Evolutionary conservation across 148 eudicot genomes (phyloP).

Genomic region (Cornus kousa): DNA sequence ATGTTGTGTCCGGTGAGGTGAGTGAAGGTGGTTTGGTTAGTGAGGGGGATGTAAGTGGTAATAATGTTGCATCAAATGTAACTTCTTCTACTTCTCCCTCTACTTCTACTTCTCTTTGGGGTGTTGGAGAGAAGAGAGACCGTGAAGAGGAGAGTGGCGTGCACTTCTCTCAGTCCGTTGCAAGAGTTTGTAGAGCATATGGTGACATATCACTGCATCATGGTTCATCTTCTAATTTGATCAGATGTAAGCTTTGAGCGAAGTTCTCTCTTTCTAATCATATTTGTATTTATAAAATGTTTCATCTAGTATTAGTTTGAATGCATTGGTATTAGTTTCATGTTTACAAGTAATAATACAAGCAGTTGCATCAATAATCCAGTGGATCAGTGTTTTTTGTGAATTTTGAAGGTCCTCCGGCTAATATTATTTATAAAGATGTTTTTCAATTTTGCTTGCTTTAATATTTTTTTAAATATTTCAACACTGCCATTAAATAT

Average conservation of each 20-base stretch:
- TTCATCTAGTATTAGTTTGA: no score
- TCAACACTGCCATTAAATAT: no score
- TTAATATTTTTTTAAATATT: no score
- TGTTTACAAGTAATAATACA: no score
- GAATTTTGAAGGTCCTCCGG: no score
- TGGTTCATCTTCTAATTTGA: neutral
- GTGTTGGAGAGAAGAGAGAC: slow-evolving; percentile 29
- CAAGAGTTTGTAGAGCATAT: slow-evolving; percentile 2
- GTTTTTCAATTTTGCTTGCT: no score
- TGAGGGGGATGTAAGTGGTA: neutral
- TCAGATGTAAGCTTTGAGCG: slow-evolving; percentile 7
- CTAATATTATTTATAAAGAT: no score
- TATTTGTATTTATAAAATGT: no score
- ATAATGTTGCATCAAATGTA: neutral
- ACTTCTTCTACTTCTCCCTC: slow-evolving; percentile 13
- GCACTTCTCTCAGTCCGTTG: slow-evolving; percentile 4
- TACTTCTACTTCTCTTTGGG: slow-evolving; percentile 11
- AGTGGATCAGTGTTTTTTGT: no score
- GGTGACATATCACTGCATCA: slow-evolving; percentile 9
- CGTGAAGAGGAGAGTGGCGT: slow-evolving; percentile 24
- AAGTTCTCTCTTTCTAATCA: slow-evolving; percentile 7
- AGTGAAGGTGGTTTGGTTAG: neutral
- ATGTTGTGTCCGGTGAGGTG: slow-evolving; percentile 49
- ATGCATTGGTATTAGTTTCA: no score
- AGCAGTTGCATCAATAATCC: no score